Conservation (phyloP, 495 filamentous ascomycete species). For the Parathielavia hyrcaniae region DNA sequence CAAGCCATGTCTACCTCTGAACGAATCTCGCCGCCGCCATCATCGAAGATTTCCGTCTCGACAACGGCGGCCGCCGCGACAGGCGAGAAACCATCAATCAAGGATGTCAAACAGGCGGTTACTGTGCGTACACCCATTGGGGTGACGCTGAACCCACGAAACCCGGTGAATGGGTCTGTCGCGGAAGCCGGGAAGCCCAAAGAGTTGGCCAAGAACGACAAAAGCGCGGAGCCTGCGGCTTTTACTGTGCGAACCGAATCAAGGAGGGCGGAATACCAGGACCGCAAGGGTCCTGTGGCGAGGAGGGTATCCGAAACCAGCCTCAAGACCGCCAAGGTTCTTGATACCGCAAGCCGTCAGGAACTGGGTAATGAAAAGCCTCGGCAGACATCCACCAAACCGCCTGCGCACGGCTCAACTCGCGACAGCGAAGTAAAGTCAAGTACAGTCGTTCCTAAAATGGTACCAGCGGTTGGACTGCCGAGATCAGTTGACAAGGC, state of each 20-base stretch:
- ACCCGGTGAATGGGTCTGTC: background rate
- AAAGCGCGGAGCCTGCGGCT: background rate
- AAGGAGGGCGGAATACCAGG: background rate
- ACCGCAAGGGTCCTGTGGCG: background rate
- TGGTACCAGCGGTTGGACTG: background rate
- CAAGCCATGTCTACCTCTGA: background rate
- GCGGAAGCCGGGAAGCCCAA: constrained; percentile 9
- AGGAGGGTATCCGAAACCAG: background rate
- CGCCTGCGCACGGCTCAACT: background rate
- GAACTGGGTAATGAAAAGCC: background rate
- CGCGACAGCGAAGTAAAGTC: background rate
- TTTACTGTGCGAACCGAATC: background rate
- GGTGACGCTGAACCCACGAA: background rate
- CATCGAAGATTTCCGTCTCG: background rate
- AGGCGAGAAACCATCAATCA: background rate
- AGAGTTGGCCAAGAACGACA: background rate
- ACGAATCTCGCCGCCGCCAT: background rate
- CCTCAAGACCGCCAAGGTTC: background rate
- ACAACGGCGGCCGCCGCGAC: background rate
- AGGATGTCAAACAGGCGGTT: background rate
- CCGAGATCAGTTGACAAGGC: background rate
- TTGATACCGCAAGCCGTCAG: background rate
- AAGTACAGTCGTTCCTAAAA: background rate
- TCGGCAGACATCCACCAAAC: background rate
- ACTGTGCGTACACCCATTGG: background rate